A percentile compares a stretch with the other conserved stretches of the same genome.
Evolutionary conservation across 2,329 filamentous ascomycete genomes (phyloP).

Genomic region (Ophiostoma montium): DNA sequence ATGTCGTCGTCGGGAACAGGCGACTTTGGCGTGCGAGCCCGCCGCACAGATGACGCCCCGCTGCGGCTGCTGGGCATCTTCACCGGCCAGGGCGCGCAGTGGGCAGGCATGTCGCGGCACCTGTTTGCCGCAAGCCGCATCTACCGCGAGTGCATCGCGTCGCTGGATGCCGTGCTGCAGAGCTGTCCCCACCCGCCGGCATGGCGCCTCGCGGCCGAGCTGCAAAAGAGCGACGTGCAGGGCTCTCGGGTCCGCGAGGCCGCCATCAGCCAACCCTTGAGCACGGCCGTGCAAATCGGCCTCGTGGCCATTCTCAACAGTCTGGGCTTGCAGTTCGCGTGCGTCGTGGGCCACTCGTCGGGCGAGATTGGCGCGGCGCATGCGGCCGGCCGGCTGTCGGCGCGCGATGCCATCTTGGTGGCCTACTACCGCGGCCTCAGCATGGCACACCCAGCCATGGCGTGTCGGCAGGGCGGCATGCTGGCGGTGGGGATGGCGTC

Average conservation of each 20-base stretch:
- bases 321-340: slow-evolving; percentile 15
- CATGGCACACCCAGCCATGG: slow-evolving; percentile 4
- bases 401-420: slow-evolving; percentile 12
- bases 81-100: slow-evolving; percentile 13
- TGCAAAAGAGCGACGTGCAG: slow-evolving; percentile 1
- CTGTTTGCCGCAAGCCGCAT: neutral
- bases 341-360: slow-evolving; percentile 22
- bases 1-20: too few relatives aligned
- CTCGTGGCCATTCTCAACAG: slow-evolving; percentile 19
- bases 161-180: slow-evolving; percentile 20
- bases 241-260: slow-evolving; percentile 6
- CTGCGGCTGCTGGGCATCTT: slow-evolving; percentile 5
- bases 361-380: slow-evolving; percentile 23
- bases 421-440: slow-evolving; percentile 14
- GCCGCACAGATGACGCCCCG: neutral
- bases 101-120: slow-evolving; percentile 16
- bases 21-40: slow-evolving; percentile 1
- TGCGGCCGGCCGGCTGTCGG: slow-evolving; percentile 15
- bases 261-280: slow-evolving; percentile 17
- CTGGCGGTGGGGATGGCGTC: slow-evolving; percentile 30
- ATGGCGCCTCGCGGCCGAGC: slow-evolving; percentile 6
- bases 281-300: slow-evolving; percentile 19
- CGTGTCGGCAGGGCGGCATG: slow-evolving; percentile 18
- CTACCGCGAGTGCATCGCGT: slow-evolving; percentile 20
- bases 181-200: slow-evolving; percentile 8